phyloP scores from a whole-genome alignment of 495 filamentous ascomycete species.

The Astrocystis sublimbata region DNA sequence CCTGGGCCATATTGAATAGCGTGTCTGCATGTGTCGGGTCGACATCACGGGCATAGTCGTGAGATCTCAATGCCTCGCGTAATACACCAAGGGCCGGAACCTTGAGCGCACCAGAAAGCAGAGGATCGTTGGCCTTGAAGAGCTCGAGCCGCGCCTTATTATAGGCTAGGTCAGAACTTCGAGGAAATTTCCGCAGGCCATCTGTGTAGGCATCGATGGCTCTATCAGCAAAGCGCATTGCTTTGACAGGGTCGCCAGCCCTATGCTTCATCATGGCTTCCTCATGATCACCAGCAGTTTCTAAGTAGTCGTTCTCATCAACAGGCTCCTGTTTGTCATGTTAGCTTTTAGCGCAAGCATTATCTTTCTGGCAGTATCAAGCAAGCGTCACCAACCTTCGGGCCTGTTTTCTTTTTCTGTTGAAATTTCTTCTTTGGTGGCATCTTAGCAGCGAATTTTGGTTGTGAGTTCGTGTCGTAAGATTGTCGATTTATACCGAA shows the following conservation, averaged over 20 bases:
- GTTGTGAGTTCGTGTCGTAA: background rate
- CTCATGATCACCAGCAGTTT: conserved; percentile 66
- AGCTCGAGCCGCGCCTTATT: conserved; percentile 72
- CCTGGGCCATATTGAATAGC: conserved; percentile 69
- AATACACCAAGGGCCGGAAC: conserved; percentile 54
- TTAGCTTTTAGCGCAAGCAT: conserved; percentile 1
- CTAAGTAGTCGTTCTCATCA: conserved; percentile 29
- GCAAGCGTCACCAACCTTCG: background rate
- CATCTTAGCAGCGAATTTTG: conserved; percentile 1
- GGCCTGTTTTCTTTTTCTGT: conserved; percentile 6
- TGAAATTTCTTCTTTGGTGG: conserved; percentile 11
- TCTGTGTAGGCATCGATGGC: conserved; percentile 64
- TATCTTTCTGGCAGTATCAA: background rate
- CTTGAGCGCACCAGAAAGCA: conserved; percentile 52
- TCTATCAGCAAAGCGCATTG: conserved; percentile 65
- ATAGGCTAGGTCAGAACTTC: conserved; percentile 69
- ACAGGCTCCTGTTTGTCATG: conserved; percentile 22
- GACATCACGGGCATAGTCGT: conserved; percentile 58
- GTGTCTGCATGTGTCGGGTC: conserved; percentile 63
- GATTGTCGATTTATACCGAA: background rate
- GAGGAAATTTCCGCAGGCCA: conserved; percentile 58
- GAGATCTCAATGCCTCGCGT: conserved; percentile 58
- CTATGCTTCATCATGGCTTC: conserved; percentile 73
- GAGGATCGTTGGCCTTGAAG: conserved; percentile 62
- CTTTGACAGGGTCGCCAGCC: conserved; percentile 67